Base-by-base conservation (phyloP, 306 rosid genomes). In the Ziziphus jujuba region DNA sequence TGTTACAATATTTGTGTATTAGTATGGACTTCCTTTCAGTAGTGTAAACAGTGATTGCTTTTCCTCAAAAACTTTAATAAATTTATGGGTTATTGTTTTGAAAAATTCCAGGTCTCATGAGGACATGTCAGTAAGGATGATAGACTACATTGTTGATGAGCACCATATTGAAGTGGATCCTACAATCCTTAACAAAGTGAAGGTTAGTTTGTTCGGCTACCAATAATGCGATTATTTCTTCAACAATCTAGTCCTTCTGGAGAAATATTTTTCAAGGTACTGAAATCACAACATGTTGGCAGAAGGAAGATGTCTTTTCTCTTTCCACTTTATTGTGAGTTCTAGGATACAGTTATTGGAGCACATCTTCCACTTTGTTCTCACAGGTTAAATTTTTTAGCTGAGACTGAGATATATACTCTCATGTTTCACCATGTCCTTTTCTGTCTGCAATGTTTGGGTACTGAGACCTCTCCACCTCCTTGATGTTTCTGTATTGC, bases 41-140 rank as follows among this genome's bases (percentile, higher is more conserved):
- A 69, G 59, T 34, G 55, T 31, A 38, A 69, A 50, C 40, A 44
- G 69, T 34, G 36, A 21, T 59, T 9, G 6, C 52, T 69, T 52
- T 43, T 24, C 23, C 55, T 25, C 45, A n/a, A 65, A 67, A 72
- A 56, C 75, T 44, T 15, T 67, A 50, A 65, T 58, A 55, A 23
- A 52, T 25, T 63, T 67, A 35, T 61, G 14, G 67, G 64, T 51
- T 61, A 40, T 20, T 56, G 60, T 21, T 47, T 43, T 65, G 59
- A 53, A 45, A 33, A 45, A 63, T 73, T 28, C 49, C 64, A 92
- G 98, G 98, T 84, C 96, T 12, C 98, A 92, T 71, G 96, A 92
- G 67, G 80, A 79, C 71, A 92, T 90, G 98, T 92, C 98, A 7
- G 87, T 85, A 40, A 49, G 86, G 66, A 75, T 92, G 97, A 80